Base-by-base conservation (phyloP, 2,329 filamentous ascomycete species). In the Emmonsiellopsis sp. region DNA sequence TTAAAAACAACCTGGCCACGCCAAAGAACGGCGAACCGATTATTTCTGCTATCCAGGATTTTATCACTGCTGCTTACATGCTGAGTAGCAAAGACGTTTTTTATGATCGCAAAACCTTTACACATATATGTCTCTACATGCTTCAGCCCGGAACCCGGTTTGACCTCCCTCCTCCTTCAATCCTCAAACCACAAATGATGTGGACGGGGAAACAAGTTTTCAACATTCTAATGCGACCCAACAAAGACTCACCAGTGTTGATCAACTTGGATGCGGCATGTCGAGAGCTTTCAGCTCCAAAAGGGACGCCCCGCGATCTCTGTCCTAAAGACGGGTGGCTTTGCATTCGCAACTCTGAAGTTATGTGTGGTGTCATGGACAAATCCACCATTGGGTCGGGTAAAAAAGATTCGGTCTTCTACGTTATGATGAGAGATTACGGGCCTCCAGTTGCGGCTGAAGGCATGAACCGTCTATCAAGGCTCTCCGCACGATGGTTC, bases 191-290 rank as follows among this genome's bases (percentile, higher is more conserved):
- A 0, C 80, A 89, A 64, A 81, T 84, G 53, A 75, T 96, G 16
- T 98, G 93, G 93, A 98, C 93, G 0, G 93, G 93, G 58, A 98
- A 98, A 70, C 93, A 97, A 66, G 79, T 97, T 1, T 97, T 96
- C 76, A 95, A 87, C 67, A 79, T 97, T 48, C 75, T 97, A 48
- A 84, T 98, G 86, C 82, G 87, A 34, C 92, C 93, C 2, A 95
- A 95, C 70, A 87, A 85, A 61, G 70, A 85, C n/a, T 90, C 84
- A 2, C 82, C 84, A 0, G 88, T 97, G 16, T 77, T 86, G 59
- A 84, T 98, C 61, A 98, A 98, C 64, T 78, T 98, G 9, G 93
- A 98, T 64, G 92, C 92, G 43, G 89, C 92, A 63, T 94, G 91
- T 70, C 86, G 86, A 78, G 82, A 89, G 54, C 97, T 72, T 60